A percentile compares a stretch with the other conserved stretches of the same genome.
These are phyloP conservation scores for Senecio squalidus DNA, from an alignment of 140 eudicot genomes.

Conservation along the genomic window DNA sequence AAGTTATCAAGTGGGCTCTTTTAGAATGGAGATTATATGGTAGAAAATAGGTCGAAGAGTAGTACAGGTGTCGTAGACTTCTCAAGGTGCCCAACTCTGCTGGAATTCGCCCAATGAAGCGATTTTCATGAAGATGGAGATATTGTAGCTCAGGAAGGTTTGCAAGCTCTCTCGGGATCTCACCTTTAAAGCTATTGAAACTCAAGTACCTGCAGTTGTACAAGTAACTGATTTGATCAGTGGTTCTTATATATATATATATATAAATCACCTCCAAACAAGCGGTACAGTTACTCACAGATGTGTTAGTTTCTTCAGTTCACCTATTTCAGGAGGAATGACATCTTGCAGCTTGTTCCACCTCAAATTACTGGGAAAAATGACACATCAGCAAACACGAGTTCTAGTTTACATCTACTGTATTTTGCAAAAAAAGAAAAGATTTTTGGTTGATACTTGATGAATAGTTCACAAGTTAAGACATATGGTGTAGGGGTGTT, in stretches of 20 bases:
- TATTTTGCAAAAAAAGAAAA: neutral
- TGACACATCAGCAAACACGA: slow-evolving; percentile 14
- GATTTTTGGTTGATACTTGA: neutral
- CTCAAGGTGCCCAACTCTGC: slow-evolving; percentile 81
- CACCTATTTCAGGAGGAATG: slow-evolving; percentile 93
- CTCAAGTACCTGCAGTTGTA: slow-evolving; percentile 63
- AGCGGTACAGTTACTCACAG: slow-evolving; percentile 42
- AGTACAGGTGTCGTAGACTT: slow-evolving; percentile 78
- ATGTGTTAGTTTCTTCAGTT: slow-evolving; percentile 82
- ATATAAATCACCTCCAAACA: neutral
- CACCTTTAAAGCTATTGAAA: slow-evolving; percentile 88
- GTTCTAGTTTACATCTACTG: neutral
- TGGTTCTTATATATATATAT: neutral
- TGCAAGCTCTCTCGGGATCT: slow-evolving; percentile 90
- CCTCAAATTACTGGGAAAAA: slow-evolving; percentile 61
- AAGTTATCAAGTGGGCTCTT: slow-evolving; percentile 1
- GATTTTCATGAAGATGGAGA: slow-evolving; percentile 83
- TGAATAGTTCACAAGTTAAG: neutral
- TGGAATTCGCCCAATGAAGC: slow-evolving; percentile 77
- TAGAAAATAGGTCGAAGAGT: slow-evolving; percentile 17
- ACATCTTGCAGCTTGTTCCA: slow-evolving; percentile 95
- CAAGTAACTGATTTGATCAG: slow-evolving; percentile 1
- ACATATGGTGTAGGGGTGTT: neutral
- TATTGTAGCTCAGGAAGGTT: slow-evolving; percentile 81
- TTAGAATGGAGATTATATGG: slow-evolving; percentile 6